Evolutionary conservation across 805 yeast species (phyloP).

Genomic region (Cyberlindnera euphorbiae): DNA sequence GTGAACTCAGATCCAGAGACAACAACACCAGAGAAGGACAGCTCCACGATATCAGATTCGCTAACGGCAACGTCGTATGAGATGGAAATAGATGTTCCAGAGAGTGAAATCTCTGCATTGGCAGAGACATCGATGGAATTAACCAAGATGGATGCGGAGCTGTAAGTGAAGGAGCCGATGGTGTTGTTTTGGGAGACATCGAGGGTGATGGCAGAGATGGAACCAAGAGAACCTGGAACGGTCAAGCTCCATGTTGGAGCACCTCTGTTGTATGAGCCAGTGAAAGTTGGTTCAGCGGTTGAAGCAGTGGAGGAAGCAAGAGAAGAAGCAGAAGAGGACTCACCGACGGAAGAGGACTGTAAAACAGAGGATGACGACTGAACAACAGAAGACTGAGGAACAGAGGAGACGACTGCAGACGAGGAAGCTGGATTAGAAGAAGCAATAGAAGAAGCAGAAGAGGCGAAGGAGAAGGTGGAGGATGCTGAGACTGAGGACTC

Average conservation of each 20-base stretch:
- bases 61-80: too few relatives aligned
- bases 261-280: conserved; percentile 15
- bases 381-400: conserved; percentile 5
- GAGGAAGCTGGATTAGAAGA: conserved; percentile 1
- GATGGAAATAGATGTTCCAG: too few relatives aligned
- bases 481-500: conserved; percentile 1
- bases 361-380: not conserved
- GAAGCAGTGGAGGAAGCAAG: conserved; percentile 9
- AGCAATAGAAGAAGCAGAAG: conserved; percentile 1
- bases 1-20: too few relatives aligned
- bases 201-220: conserved; percentile 15
- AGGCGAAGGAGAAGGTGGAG: not conserved
- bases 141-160: not conserved
- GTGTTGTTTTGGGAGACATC: conserved; percentile 8
- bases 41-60: too few relatives aligned
- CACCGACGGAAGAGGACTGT: conserved; percentile 6
- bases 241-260: conserved; percentile 5
- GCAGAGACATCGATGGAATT: conserved; percentile 7
- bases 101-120: conserved; percentile 1
- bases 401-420: not conserved
- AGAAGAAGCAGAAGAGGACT: conserved; percentile 3
- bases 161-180: conserved; percentile 11
- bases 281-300: conserved; percentile 9
- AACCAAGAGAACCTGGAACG: conserved; percentile 18
- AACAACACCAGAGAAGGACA: too few relatives aligned